These are phyloP conservation scores for Lignosus rhinocerotis DNA, from an alignment of 1,284 basidiomycete species.

Conservation along the genomic window DNA sequence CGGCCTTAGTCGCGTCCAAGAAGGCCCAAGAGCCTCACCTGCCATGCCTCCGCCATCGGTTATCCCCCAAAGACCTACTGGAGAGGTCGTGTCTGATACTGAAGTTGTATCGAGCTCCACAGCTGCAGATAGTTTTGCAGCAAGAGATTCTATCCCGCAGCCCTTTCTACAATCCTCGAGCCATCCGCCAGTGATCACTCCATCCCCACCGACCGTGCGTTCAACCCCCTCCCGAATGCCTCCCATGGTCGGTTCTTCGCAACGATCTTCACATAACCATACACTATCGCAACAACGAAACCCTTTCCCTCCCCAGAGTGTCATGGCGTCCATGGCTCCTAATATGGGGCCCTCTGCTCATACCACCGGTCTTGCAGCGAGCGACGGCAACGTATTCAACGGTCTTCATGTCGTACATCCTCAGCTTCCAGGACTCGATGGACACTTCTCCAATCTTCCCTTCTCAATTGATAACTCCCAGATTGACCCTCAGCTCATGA, in stretches of 20 bases:
- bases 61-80: conserved; percentile 12
- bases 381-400: background rate
- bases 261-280: background rate
- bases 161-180: background rate
- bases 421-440: background rate
- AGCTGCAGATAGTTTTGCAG: background rate
- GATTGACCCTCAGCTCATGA: conserved; percentile 30
- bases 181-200: background rate
- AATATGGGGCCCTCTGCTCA: background rate
- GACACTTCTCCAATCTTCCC: background rate
- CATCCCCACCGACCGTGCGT: background rate
- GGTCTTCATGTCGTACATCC: conserved; percentile 1
- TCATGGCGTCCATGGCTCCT: background rate
- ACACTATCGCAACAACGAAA: background rate
- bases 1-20: conserved; percentile 3
- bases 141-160: background rate
- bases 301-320: background rate
- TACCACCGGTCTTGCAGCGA: background rate
- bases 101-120: background rate
- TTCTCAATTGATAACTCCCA: conserved; percentile 22
- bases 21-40: conserved; percentile 1
- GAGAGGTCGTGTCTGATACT: background rate
- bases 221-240: conserved; percentile 7
- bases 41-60: conserved; percentile 27
- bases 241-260: conserved; percentile 12